Base-by-base conservation (phyloP, 2,329 filamentous ascomycete genomes). In the Scleromitrula shiraiana region DNA sequence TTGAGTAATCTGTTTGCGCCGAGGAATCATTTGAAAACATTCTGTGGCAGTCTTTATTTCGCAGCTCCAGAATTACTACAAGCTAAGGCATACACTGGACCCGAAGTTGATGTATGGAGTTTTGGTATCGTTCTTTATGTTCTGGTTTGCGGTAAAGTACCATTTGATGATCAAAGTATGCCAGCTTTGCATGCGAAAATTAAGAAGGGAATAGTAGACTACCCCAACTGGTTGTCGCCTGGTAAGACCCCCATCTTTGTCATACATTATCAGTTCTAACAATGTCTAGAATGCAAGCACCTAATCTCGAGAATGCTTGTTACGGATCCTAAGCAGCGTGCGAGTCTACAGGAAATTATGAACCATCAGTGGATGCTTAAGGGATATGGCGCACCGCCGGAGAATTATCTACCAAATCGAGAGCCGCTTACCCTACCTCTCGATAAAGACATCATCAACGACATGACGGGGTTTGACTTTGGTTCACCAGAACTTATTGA, bases 141-240 rank as follows among this genome's bases (percentile, higher is more conserved):
- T 50, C 70, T 98, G 53, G 93, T 97, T 4, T 97, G 93, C 64
- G 93, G 93, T 44, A 97, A 97, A 67, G 93, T 98, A 3, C 93
- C 93, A 0, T 98, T 98, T 62, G 93, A 98, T 64, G 93, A 98
- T 64, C 93, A 98, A 69, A 96, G 90, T 70, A 98, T 98, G 89
- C 93, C 91, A 29, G 90, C 95, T 54, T 73, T 98, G 41, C 93
- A 98, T 68, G 90, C 91, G 50, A 98, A 98, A 71, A 98, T 98
- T 68, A 98, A 98, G 72, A 95, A 95, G 65, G 93, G 93, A 29
- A 70, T 87, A 42, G 93, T 97, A 15, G 93, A 98, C 65, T 98
- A 97, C 66, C 93, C 93, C 2, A 87, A 83, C 51, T 97, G 93
- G 82, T 73, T 98, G 32, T 91, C 88, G 49, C 80, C 81, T 60